Evolutionary conservation across 163 green algal species (phyloP), one percentile per base, ranked within the genome.

Genomic region (Chlorella variabilis): DNA sequence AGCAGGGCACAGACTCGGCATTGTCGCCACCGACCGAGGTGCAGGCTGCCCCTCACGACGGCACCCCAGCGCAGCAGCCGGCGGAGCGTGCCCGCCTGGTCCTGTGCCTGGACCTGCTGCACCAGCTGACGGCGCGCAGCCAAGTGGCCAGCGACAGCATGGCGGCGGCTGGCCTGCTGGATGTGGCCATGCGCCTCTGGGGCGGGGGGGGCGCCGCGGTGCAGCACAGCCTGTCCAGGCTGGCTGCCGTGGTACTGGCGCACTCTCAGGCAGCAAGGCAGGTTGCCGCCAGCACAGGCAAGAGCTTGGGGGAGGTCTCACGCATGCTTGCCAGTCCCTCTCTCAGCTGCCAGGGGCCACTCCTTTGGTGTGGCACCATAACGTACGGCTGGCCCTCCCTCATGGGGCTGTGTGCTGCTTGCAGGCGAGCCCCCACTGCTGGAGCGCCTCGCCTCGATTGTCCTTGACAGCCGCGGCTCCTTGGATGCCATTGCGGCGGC

Each of bases 401-500:
- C n/a, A 41, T 67, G 8, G 4, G 6, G 33, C 5, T 56, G 15
- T 27, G 0, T 4, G 33, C n/a, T 75, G 42, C 29, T n/a, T 75
- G 71, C 71, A 78, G 71, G 71, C 1, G 33, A 38, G 15, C 23
- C 71, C n/a, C 23, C 36, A 23, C 51, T 78, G 7, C 15, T 78
- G 25, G 51, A 78, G 34, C 71, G 51, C 13, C 51, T 78, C 25
- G 31, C 54, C 8, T 33, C 51, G 4, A 4, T 67, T 13, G 33
- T 78, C 21, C 34, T 78, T 27, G 45, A 29, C 0, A 25, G 34
- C 11, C 54, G 71, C 36, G 38, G 21, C 18, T 29, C 34, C n/a
- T 18, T 62, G 23, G 17, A 17, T 17, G 29, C 42, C 31, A 27
- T 49, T 5, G 23, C 21, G 23, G 68, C 68, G 11, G 42, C 56